Evolutionary conservation across 148 eudicot species (phyloP).

Genomic region (Rhododendron molle): DNA sequence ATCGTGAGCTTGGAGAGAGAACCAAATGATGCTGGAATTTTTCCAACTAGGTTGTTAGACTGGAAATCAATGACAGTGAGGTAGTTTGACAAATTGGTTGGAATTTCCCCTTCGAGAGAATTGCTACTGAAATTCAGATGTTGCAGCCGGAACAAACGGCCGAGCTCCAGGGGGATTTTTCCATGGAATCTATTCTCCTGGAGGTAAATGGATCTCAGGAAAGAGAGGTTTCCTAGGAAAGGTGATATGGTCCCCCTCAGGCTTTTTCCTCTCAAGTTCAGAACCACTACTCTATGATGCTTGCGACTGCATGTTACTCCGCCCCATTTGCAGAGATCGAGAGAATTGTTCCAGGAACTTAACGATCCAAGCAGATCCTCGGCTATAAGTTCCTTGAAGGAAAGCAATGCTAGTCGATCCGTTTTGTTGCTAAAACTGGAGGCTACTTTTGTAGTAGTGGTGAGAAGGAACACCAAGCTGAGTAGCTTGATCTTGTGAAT

Average conservation of each 20-base stretch:
- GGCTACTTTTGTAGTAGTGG: neutral
- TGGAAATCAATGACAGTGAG: neutral
- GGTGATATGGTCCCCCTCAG: conserved; percentile 1
- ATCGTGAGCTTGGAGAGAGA: no score
- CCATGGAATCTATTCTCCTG: neutral
- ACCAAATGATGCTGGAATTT: neutral
- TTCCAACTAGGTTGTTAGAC: neutral
- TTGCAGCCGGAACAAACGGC: neutral
- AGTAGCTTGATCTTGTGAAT: neutral
- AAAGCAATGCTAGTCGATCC: conserved; percentile 3
- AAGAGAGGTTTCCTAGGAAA: conserved; percentile 6
- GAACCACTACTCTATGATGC: conserved; percentile 8
- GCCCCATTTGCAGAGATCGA: neutral
- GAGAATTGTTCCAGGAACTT: neutral
- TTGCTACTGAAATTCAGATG: neutral
- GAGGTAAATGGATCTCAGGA: neutral
- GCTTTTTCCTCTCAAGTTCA: neutral
- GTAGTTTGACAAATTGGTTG: neutral
- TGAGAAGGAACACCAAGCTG: neutral
- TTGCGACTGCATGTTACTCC: conserved; percentile 15
- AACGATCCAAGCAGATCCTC: neutral
- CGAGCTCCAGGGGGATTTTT: conserved; percentile 2
- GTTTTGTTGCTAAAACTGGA: neutral
- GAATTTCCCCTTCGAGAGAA: conserved; percentile 6
- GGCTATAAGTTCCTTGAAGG: conserved; percentile 2